Evolutionary conservation across 176 grass and related monocot genomes (phyloP), one percentile per base, ranked within the genome.

Genomic region (Carex pumila): DNA sequence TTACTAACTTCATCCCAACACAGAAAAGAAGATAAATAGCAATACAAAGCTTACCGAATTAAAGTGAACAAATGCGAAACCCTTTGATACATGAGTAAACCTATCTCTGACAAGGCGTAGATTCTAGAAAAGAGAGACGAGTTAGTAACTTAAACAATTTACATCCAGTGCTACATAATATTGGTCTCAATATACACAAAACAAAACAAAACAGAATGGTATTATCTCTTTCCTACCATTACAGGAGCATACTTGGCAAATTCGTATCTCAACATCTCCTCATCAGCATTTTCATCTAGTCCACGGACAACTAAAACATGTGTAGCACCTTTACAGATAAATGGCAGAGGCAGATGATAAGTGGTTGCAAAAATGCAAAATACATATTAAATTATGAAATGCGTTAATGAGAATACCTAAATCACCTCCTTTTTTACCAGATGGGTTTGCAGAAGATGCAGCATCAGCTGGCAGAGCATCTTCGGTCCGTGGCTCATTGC

Each of bases 251-350:
- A 90, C 87, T 99, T 99, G 70, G 97, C 79, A 83, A 99, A 99
- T 82, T 99, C 96, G 59, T 99, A 99, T 14, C 97, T 90, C 85
- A 99, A 90, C 93, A 99, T 95, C 89, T 99, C 96, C 82, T 99
- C 96, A 68, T 99, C 96, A 52, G 96, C 96, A 82, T 94, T 95
- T 89, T 99, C 96, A 85, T 95, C 96, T 54, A 99, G 84, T 25
- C 96, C 96, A 73, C 96, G 96, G 71, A 99, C 90, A 81, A 99
- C 96, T 90, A 99, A 92, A 87, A 99, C 96, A 99, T 99, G 96
- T 65, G 96, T 99, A 85, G 91, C 93, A 65, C 91, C 96, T 99
- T 84, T 86, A 86, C 22, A 39, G 64, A 78, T 57, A 85, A 61
- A 60, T 65, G 71, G 53, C 87, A 59, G 84, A 84, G 71, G 45